phyloP scores from a whole-genome alignment of 257 asterid genomes.

The Craterostigma plantagineum region DNA sequence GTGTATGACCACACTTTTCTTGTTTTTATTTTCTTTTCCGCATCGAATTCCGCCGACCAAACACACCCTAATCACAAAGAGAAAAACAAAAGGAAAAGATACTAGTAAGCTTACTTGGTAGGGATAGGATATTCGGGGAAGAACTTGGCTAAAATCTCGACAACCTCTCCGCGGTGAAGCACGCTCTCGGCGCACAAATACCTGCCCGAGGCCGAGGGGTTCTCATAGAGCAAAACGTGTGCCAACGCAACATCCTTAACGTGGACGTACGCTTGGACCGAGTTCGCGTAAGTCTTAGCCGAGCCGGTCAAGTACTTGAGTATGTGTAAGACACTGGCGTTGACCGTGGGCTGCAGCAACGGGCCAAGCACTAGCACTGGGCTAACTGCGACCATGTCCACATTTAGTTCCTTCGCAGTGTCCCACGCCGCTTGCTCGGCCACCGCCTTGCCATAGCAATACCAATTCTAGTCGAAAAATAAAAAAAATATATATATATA shows the following conservation, averaged over 20 bases:
- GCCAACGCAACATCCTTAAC: slow-evolving; percentile 83
- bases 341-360: slow-evolving; percentile 58
- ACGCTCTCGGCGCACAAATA: slow-evolving; percentile 72
- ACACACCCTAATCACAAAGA: no score
- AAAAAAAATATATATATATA: no score
- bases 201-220: slow-evolving; percentile 62
- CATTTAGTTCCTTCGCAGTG: slow-evolving; percentile 36
- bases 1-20: no score
- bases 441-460: slow-evolving; percentile 80
- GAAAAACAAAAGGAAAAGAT: no score
- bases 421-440: slow-evolving; percentile 79
- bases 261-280: slow-evolving; percentile 70
- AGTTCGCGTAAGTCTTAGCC: slow-evolving; percentile 71
- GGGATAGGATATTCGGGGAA: slow-evolving; percentile 87
- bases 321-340: slow-evolving; percentile 72
- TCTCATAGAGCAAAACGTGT: slow-evolving; percentile 62
- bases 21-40: no score
- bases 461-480: slow-evolving; percentile 68
- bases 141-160: slow-evolving; percentile 59
- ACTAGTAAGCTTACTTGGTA: slow-evolving; percentile 33
- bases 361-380: slow-evolving; percentile 85
- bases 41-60: no score
- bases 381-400: slow-evolving; percentile 63
- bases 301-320: slow-evolving; percentile 80
- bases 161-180: slow-evolving; percentile 88